phyloP scores from a whole-genome alignment of 2,329 filamentous ascomycete species.

The Sphaerostilbella broomeana region DNA sequence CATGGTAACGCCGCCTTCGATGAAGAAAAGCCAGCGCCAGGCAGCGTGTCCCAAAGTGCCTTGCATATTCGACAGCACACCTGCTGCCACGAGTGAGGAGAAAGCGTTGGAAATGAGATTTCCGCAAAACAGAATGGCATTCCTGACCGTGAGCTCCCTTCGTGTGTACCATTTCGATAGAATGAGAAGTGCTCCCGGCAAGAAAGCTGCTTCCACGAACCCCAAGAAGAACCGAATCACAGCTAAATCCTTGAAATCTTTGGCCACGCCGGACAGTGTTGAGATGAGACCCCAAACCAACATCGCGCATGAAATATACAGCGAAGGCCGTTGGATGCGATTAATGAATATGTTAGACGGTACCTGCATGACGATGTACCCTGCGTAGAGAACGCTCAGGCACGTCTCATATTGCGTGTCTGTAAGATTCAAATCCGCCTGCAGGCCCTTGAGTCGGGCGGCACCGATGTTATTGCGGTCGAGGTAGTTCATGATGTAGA shows the following conservation, averaged over 20 bases:
- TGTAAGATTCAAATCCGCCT: conserved; percentile 50
- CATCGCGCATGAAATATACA: conserved; percentile 48
- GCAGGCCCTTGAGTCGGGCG: conserved; percentile 58
- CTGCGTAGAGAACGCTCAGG: conserved; percentile 58
- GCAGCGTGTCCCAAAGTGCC: conserved; percentile 46
- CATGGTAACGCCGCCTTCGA: conserved; percentile 50
- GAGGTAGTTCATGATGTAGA: conserved; percentile 70
- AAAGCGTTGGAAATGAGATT: conserved; percentile 56
- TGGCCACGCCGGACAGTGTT: conserved; percentile 46
- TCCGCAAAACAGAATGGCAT: conserved; percentile 53
- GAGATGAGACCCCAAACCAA: conserved; percentile 55
- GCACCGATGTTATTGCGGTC: conserved; percentile 64
- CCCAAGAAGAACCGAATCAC: conserved; percentile 53
- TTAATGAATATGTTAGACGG: conserved; percentile 54
- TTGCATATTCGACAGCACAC: conserved; percentile 53
- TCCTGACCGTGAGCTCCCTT: conserved; percentile 46
- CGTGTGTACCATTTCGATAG: conserved; percentile 63
- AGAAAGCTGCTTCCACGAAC: conserved; percentile 57
- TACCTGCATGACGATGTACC: conserved; percentile 59
- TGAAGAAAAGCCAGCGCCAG: conserved; percentile 57
- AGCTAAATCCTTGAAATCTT: conserved; percentile 49
- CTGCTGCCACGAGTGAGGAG: conserved; percentile 51
- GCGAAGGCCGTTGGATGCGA: conserved; percentile 42
- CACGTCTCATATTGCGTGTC: conserved; percentile 58
- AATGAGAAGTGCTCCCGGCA: conserved; percentile 57